phyloP scores from a whole-genome alignment of 1,139 yeast genomes.

The Candida sojae region DNA sequence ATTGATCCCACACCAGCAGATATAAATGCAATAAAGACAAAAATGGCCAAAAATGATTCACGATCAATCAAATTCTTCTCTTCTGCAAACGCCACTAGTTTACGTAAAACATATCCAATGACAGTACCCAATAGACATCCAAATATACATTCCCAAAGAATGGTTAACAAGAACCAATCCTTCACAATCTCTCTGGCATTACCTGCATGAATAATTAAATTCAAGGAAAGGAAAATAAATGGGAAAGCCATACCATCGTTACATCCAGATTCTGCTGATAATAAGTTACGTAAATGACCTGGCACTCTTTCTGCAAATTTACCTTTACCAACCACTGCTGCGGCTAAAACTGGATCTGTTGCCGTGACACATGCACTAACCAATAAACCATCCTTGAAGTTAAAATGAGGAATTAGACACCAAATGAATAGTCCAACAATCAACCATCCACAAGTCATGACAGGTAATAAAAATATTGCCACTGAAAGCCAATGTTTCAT shows the following conservation, averaged over 20 bases:
- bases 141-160: slow-evolving; percentile 84
- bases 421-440: slow-evolving; percentile 84
- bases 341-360: slow-evolving; percentile 96
- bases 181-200: slow-evolving; percentile 69
- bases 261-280: slow-evolving; percentile 95
- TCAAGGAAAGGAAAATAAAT: slow-evolving; percentile 75
- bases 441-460: slow-evolving; percentile 94
- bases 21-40: slow-evolving; percentile 78
- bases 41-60: slow-evolving; percentile 91
- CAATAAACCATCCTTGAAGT: slow-evolving; percentile 73
- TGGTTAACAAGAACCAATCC: slow-evolving; percentile 81
- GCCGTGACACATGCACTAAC: slow-evolving; percentile 96
- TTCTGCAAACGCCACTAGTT: slow-evolving; percentile 79
- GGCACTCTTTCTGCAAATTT: slow-evolving; percentile 97
- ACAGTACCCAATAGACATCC: slow-evolving; percentile 78
- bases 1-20: slow-evolving; percentile 95
- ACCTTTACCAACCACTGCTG: slow-evolving; percentile 98
- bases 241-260: slow-evolving; percentile 99
- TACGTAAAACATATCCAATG: slow-evolving; percentile 77
- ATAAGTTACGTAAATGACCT: slow-evolving; percentile 86
- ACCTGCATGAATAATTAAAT: slow-evolving; percentile 67
- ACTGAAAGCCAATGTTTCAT: slow-evolving; percentile 88
- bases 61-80: slow-evolving; percentile 75
- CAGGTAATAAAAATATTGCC: slow-evolving; percentile 75
- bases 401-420: slow-evolving; percentile 79